Evolutionary conservation across 352 stramenopile species (phyloP), one percentile per base, ranked within the genome.

Genomic region (Phytophthora boehmeriae): DNA sequence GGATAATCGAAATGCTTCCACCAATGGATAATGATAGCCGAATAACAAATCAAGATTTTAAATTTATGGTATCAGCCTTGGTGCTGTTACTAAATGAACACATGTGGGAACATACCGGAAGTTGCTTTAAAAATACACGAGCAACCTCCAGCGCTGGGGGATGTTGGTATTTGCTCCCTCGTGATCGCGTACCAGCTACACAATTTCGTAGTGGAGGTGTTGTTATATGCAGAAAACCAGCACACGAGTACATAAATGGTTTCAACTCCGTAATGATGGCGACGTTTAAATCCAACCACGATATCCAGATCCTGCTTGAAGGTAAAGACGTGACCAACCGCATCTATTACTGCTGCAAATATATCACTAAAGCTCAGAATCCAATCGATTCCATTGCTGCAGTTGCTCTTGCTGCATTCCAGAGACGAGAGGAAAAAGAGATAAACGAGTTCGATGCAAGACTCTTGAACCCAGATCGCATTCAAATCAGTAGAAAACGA

Each of bases 241-340:
- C 35, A 20, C 35, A n/a, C 4, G 56, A 65, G 41, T 65, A 48
- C 20, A 51, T 52, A 14, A 58, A 65, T 30, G 46, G 45, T 5
- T 58, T 53, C 34, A 65, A 54, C 16, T 2, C 17, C 11, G 49
- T 54, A 10, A 51, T 58, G 16, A 54, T 65, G 45, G 30, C 30
- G 9, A 25, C 44, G n/a, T 65, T 65, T 42, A 65, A 65, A 38
- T 65, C 30, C 46, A 65, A 65, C 20, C 56, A 65, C 6, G 56
- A 58, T 2, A 52, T 65, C 20, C 56, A 65, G 44, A 30, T 59
- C 1, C 43, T 66, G 0, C 35, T 65, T 8, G 56, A 35, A n/a
- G 20, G 44, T 17, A 14, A 58, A 59, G 38, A n/a, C 11, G 47
- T 25, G 0, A 53, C 42, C 38, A 22, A 65, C 14, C 23, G 57